phyloP scores from a whole-genome alignment of 208 protist genomes.

The Hexamita inflata region DNA sequence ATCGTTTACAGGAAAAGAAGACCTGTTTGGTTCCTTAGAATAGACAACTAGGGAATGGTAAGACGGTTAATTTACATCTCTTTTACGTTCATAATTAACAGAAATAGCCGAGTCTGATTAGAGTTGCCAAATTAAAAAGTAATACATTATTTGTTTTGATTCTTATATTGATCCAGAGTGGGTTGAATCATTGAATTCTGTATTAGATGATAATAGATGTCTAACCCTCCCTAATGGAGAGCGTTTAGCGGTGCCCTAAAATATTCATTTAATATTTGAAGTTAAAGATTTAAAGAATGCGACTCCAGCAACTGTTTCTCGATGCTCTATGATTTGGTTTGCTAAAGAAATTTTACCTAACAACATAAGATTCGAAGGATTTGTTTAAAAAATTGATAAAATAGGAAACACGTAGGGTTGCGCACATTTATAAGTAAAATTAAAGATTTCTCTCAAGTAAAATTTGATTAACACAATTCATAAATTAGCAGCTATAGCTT shows the following conservation, averaged over 20 bases:
- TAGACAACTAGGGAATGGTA: neutral
- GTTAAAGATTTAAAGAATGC: slow-evolving; percentile 13
- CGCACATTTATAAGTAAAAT: too few relatives aligned
- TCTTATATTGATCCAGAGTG: slow-evolving; percentile 94
- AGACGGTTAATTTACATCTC: neutral
- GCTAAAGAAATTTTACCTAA: too few relatives aligned
- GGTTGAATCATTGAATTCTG: slow-evolving; percentile 94
- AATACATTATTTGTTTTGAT: too few relatives aligned
- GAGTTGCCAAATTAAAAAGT: too few relatives aligned
- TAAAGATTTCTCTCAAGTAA: too few relatives aligned
- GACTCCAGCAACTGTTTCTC: slow-evolving; percentile 32
- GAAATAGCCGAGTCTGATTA: neutral
- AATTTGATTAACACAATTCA: too few relatives aligned
- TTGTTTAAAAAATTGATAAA: too few relatives aligned
- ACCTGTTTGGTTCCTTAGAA: neutral
- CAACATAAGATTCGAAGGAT: too few relatives aligned
- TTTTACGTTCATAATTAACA: neutral
- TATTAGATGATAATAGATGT: slow-evolving; percentile 86
- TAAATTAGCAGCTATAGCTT: too few relatives aligned
- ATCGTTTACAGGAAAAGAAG: neutral
- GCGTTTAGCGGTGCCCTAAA: slow-evolving; percentile 57
- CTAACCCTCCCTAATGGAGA: slow-evolving; percentile 89
- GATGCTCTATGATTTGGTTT: slow-evolving; percentile 22
- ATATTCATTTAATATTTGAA: slow-evolving; percentile 30
- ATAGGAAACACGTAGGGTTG: too few relatives aligned